These are phyloP conservation scores for Lachnellula hyalina DNA, from an alignment of 2,329 filamentous ascomycete species.

Conservation along the genomic window DNA sequence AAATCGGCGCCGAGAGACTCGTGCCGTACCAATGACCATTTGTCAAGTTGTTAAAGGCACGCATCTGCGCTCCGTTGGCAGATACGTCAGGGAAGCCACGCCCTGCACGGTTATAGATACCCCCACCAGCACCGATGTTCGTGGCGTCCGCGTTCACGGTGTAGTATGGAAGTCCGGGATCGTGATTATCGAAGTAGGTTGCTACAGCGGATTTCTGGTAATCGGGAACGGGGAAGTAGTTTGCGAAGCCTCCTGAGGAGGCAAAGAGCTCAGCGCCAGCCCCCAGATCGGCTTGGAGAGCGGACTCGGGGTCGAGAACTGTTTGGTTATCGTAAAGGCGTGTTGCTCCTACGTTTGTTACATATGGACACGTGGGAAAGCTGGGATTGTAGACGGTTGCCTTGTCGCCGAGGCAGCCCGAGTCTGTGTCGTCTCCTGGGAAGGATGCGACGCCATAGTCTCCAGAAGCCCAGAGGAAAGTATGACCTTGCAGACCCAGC, in stretches of 20 bases:
- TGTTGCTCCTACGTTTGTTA: conserved; percentile 49
- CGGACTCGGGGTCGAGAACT: conserved; percentile 35
- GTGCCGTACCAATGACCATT: conserved; percentile 45
- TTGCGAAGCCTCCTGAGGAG: conserved; percentile 68
- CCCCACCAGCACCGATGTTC: conserved; percentile 35
- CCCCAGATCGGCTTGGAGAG: conserved; percentile 31
- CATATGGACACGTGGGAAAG: conserved; percentile 43
- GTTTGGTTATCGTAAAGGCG: conserved; percentile 36
- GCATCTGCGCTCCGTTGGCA: conserved; percentile 37
- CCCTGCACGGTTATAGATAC: conserved; percentile 40
- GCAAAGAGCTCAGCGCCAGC: conserved; percentile 55
- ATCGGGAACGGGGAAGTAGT: conserved; percentile 41
- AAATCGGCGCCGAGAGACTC: conserved; percentile 38
- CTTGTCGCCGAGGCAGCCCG: conserved; percentile 8
- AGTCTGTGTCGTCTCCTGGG: conserved; percentile 29
- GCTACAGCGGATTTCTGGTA: conserved; percentile 38
- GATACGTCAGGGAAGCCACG: conserved; percentile 45
- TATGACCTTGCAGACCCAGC: conserved; percentile 46
- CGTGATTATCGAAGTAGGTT: conserved; percentile 22
- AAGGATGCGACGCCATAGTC: conserved; percentile 40
- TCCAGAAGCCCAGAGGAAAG: conserved; percentile 44
- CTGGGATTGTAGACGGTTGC: conserved; percentile 40
- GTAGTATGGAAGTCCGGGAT: conserved; percentile 22
- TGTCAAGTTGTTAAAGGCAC: conserved; percentile 36
- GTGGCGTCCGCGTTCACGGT: conserved; percentile 9